These are phyloP conservation scores for Solanum medicagineum DNA, from an alignment of 257 asterid species.

Conservation along the genomic window DNA sequence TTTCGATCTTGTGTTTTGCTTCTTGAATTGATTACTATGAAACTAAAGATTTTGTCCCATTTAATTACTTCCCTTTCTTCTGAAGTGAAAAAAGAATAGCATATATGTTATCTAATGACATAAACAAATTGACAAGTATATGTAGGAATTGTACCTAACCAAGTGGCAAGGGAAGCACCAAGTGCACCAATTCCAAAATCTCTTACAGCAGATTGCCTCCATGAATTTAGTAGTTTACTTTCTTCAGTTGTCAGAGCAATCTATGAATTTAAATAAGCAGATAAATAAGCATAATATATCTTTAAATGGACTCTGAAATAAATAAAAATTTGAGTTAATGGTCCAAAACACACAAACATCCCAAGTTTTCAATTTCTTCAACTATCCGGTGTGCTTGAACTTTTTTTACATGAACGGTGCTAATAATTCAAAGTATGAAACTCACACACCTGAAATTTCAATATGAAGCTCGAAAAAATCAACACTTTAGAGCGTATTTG, in stretches of 20 bases:
- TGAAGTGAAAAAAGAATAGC: not conserved
- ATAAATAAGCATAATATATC: not conserved
- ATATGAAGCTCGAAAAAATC: not conserved
- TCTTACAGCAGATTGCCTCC: slow-evolving; percentile 20
- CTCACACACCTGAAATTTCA: not conserved
- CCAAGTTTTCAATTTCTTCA: not conserved
- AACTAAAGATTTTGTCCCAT: not conserved
- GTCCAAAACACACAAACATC: not conserved
- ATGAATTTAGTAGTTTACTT: slow-evolving; percentile 23
- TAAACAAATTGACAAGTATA: not conserved
- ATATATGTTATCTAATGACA: not conserved
- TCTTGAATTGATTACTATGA: not conserved
- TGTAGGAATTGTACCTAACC: slow-evolving; percentile 40
- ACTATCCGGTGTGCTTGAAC: not conserved
- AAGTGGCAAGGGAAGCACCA: slow-evolving; percentile 28
- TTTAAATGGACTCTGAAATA: not conserved
- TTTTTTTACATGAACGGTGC: too few relatives aligned
- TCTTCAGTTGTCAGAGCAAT: slow-evolving; percentile 37
- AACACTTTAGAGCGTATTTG: not conserved
- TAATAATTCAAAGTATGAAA: not conserved
- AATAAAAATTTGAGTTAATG: not conserved
- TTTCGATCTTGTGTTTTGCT: not conserved
- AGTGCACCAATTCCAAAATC: slow-evolving; percentile 24
- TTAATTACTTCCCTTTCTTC: not conserved
- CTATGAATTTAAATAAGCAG: slow-evolving; percentile 14